Evolutionary conservation across 495 filamentous ascomycete genomes (phyloP), one percentile per base, ranked within the genome.

Genomic region (Cercophora scortea): DNA sequence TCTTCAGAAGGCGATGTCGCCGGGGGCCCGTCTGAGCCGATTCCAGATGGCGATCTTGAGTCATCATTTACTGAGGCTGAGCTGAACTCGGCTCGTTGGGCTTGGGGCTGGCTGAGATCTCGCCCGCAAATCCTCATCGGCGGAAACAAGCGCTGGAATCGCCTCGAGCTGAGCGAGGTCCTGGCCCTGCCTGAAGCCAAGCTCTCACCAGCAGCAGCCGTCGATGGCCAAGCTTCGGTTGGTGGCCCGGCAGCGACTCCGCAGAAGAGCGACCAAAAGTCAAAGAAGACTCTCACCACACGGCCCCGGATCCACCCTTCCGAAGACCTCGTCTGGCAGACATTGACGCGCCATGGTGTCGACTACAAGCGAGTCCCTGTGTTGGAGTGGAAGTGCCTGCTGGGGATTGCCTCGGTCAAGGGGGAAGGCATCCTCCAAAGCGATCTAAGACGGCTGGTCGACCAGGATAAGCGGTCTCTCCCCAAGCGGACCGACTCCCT

Each of bases 401-500:
- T 87, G 9, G 84, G 90, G 40, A 90, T 96, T 59, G 90, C 86
- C n/a, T 79, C 84, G 3, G 74, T 71, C 50, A 80, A 84, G 50
- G 71, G 76, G 35, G 68, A 80, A 17, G 91, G 91, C 12, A 87
- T 96, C 39, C 68, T 85, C 1, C 92, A 96, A 67, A 81, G 85
- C 8, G 83, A 91, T 16, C 72, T 96, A n/a, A 80, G 84, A 17
- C 77, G 71, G 33, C 62, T 86, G 8, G 89, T 87, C 54, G 84
- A 86, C 16, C 91, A 96, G 68, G 89, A 96, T 65, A 94, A 94
- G 62, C 79, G 89, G 42, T 96, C 91, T 2, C 80, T 95, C 6
- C 89, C 91, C 11, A 81, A 81, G 46, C 77, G 92, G 40, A 96
- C 91, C 1, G 85, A 90, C 55, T 69, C 75, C 1, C 76, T 96